Conservation (phyloP, 768 basidiomycete species). For the Kwoniella botswanensis region DNA sequence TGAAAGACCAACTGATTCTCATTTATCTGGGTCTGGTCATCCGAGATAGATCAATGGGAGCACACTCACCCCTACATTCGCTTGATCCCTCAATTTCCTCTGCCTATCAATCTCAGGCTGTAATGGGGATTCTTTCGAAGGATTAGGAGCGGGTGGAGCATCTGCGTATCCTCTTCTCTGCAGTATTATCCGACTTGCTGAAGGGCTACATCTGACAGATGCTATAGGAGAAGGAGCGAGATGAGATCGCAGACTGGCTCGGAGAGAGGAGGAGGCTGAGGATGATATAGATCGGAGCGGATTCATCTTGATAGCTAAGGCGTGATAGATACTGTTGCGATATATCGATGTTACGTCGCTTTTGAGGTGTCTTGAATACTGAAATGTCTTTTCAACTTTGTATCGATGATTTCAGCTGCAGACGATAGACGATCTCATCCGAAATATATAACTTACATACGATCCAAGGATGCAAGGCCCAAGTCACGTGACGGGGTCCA, state of each 20-base stretch:
- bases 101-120: slow-evolving; percentile 17
- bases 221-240: background rate
- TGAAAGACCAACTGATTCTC: no score
- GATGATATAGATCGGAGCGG: slow-evolving; percentile 5
- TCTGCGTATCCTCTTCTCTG: slow-evolving; percentile 21
- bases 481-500: background rate
- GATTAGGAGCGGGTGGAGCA: slow-evolving; percentile 2
- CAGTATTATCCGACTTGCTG: slow-evolving; percentile 5
- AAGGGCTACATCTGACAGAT: background rate
- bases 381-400: no score
- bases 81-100: slow-evolving; percentile 35
- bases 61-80: slow-evolving; percentile 48
- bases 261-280: slow-evolving; percentile 15
- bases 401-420: no score
- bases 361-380: no score
- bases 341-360: no score
- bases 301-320: slow-evolving; percentile 11
- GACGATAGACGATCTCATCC: background rate
- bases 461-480: background rate
- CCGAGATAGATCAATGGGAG: no score
- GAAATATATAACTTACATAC: background rate
- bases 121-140: slow-evolving; percentile 12
- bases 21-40: no score
- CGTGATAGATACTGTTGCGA: background rate
- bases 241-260: slow-evolving; percentile 6